These are phyloP conservation scores for Orobanche coerulescens DNA, from an alignment of 257 asterid species.

Conservation along the genomic window DNA sequence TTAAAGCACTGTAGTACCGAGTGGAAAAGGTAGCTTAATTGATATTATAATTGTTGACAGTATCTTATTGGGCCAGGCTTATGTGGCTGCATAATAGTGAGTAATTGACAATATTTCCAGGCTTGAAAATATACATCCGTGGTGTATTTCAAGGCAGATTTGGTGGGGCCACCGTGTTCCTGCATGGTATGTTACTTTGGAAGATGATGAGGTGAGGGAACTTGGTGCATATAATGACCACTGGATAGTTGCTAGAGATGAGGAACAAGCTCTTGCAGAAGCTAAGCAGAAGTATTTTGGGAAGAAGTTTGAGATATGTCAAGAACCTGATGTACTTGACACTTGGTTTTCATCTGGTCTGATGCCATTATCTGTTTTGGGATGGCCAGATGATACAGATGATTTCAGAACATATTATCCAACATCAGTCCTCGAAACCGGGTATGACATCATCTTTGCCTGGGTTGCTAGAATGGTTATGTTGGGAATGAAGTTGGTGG, in stretches of 20 bases:
- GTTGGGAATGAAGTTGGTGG: constrained; percentile 94
- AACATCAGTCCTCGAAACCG: constrained; percentile 89
- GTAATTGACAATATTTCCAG: constrained; percentile 12
- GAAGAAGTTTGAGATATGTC: constrained; percentile 56
- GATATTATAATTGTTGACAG: neutral
- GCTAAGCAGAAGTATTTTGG: constrained; percentile 55
- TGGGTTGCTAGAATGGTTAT: constrained; percentile 99
- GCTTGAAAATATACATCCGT: constrained; percentile 95
- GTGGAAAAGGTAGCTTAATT: constrained; percentile 67
- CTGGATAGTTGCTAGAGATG: constrained; percentile 84
- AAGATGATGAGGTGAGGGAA: constrained; percentile 65
- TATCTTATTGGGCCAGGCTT: too few relatives aligned
- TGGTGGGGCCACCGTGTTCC: constrained; percentile 99
- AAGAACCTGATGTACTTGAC: constrained; percentile 91
- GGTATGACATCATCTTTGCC: constrained; percentile 86
- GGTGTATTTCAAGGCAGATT: constrained; percentile 98
- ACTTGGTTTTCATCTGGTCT: constrained; percentile 98
- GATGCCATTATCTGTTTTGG: constrained; percentile 80
- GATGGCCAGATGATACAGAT: constrained; percentile 89
- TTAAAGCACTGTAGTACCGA: constrained; percentile 81
- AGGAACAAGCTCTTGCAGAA: constrained; percentile 57
- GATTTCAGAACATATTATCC: constrained; percentile 80
- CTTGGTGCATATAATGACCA: constrained; percentile 52
- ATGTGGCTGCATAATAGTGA: neutral
- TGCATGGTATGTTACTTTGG: constrained; percentile 79